phyloP scores from a whole-genome alignment of 1,139 yeast genomes.

The Lodderomyces theae region DNA sequence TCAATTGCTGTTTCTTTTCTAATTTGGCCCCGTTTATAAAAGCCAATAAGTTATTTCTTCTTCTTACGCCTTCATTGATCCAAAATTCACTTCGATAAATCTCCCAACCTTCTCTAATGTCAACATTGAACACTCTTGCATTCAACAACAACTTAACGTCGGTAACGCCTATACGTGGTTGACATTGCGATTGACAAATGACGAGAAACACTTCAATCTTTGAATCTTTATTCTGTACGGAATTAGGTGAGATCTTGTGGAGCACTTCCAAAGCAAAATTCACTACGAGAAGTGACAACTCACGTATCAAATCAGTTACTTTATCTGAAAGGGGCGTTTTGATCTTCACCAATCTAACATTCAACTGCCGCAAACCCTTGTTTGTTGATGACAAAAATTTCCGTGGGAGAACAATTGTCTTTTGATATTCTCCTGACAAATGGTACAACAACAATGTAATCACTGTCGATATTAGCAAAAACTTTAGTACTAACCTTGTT shows the following conservation, averaged over 20 bases:
- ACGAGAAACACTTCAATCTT: slow-evolving; percentile 43
- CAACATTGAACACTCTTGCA: slow-evolving; percentile 78
- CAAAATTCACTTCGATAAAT: slow-evolving; percentile 89
- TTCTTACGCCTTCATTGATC: slow-evolving; percentile 77
- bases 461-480: slow-evolving; percentile 61
- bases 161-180: slow-evolving; percentile 44
- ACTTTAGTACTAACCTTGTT: slow-evolving; percentile 50
- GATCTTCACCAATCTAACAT: slow-evolving; percentile 72
- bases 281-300: slow-evolving; percentile 33
- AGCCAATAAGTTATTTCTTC: slow-evolving; percentile 47
- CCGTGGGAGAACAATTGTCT: slow-evolving; percentile 81
- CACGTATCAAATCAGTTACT: slow-evolving; percentile 45
- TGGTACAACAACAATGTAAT: slow-evolving; percentile 77
- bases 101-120: slow-evolving; percentile 93
- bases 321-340: slow-evolving; percentile 56
- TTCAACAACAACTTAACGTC: slow-evolving; percentile 72
- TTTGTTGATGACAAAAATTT: slow-evolving; percentile 76
- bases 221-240: slow-evolving; percentile 31
- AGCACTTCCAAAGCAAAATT: slow-evolving; percentile 27
- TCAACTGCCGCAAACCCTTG: slow-evolving; percentile 81
- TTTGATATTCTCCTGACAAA: slow-evolving; percentile 82
- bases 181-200: slow-evolving; percentile 45
- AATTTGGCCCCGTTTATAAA: slow-evolving; percentile 22
- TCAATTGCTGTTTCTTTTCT: slow-evolving; percentile 27
- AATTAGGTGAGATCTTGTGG: slow-evolving; percentile 36